phyloP scores from a whole-genome alignment of 169 alveolate genomes.

The Cryptosporidium baileyi region DNA sequence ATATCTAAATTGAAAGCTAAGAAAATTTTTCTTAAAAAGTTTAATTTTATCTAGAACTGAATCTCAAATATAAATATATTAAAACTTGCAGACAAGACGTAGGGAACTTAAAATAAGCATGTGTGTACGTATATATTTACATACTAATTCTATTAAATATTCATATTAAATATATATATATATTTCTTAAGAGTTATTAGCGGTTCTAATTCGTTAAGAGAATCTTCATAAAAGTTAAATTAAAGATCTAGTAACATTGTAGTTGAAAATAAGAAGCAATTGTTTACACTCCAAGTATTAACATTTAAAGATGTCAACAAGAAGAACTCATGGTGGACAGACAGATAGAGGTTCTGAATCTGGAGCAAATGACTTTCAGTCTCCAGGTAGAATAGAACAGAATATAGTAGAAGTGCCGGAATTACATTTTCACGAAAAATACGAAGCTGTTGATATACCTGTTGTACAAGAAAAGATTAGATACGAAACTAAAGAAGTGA shows the following conservation, averaged over 20 bases:
- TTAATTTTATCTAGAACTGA: too few species aligned
- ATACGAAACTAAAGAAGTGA: constrained; percentile 85
- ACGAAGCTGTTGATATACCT: constrained; percentile 59
- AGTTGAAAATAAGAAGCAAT: too few species aligned
- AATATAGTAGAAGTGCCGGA: constrained; percentile 91
- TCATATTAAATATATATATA: too few species aligned
- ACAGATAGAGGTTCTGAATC: constrained; percentile 24
- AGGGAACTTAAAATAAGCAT: constrained; percentile 44
- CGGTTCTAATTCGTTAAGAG: too few species aligned
- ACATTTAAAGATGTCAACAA: constrained; percentile 49
- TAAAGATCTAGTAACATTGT: too few species aligned
- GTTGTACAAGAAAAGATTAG: constrained; percentile 89
- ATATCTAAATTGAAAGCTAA: too few species aligned
- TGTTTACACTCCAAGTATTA: too few species aligned
- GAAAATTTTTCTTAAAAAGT: too few species aligned
- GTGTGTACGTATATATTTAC: constrained; percentile 52
- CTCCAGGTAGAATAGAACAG: constrained; percentile 32
- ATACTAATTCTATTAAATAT: too few species aligned
- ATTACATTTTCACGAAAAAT: constrained; percentile 70
- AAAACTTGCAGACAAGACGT: constrained; percentile 40
- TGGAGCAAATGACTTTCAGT: neutral
- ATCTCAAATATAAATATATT: too few species aligned
- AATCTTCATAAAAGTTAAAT: too few species aligned
- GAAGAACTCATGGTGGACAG: constrained; percentile 37
- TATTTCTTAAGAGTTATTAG: too few species aligned